These are phyloP conservation scores for Epicoccum nigrum DNA, from an alignment of 2,329 filamentous ascomycete species.

Conservation along the genomic window DNA sequence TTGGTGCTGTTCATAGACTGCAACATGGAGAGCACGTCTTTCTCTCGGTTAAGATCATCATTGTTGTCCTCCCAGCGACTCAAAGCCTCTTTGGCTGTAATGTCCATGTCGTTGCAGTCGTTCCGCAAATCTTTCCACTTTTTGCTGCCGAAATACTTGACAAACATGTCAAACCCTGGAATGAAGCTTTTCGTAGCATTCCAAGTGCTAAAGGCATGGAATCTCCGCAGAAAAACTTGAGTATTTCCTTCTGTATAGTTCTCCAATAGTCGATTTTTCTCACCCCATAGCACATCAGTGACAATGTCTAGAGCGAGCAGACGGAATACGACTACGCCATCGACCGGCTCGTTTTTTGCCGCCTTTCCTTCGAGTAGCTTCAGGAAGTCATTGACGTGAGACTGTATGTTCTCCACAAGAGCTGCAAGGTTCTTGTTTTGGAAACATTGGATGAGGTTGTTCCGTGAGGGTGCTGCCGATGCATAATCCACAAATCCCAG, in stretches of 20 bases:
- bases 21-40: slow-evolving; percentile 14
- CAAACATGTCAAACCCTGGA: slow-evolving; percentile 2
- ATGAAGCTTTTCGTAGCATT: slow-evolving; percentile 13
- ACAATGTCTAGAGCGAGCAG: slow-evolving; percentile 13
- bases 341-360: background rate
- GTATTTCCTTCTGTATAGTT: slow-evolving; percentile 1
- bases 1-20: slow-evolving; percentile 9
- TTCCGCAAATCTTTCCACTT: slow-evolving; percentile 9
- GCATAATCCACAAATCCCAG: slow-evolving; percentile 11
- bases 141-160: slow-evolving; percentile 6
- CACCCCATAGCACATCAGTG: slow-evolving; percentile 15
- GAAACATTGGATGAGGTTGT: slow-evolving; percentile 15
- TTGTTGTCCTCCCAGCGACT: slow-evolving; percentile 6
- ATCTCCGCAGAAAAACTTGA: slow-evolving; percentile 1
- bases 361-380: slow-evolving; percentile 3
- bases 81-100: slow-evolving; percentile 9
- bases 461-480: slow-evolving; percentile 11
- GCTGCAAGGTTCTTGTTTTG: slow-evolving; percentile 15
- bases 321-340: slow-evolving; percentile 10
- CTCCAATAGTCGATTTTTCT: slow-evolving; percentile 3
- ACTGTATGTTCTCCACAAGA: slow-evolving; percentile 12
- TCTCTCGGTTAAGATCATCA: slow-evolving; percentile 1
- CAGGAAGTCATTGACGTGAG: slow-evolving; percentile 12
- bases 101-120: slow-evolving; percentile 12
- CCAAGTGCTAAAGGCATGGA: slow-evolving; percentile 14